phyloP scores from a whole-genome alignment of 1,284 basidiomycete genomes.

The Cutaneotrichosporon sp. region DNA sequence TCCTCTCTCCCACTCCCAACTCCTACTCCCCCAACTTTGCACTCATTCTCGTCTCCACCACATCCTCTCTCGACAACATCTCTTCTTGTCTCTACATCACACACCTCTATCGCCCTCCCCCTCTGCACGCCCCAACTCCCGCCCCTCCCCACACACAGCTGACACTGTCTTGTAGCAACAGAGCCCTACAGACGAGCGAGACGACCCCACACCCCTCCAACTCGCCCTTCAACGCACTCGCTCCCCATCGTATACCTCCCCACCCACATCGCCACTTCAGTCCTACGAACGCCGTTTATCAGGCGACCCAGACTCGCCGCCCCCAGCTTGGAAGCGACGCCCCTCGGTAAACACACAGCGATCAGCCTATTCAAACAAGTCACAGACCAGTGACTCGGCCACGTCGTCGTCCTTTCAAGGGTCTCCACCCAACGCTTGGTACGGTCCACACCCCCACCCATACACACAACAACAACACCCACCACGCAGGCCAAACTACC shows the following conservation, averaged over 20 bases:
- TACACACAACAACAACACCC: slow-evolving; percentile 1
- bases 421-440: slow-evolving; percentile 2
- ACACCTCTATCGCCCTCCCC: not conserved
- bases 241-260: slow-evolving; percentile 8
- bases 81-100: not conserved
- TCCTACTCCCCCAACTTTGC: too few relatives aligned
- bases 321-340: slow-evolving; percentile 43
- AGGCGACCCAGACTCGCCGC: slow-evolving; percentile 38
- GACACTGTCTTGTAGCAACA: slow-evolving; percentile 16
- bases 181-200: slow-evolving; percentile 8
- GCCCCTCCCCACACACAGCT: not conserved
- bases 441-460: not conserved
- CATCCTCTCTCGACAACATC: not conserved
- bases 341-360: slow-evolving; percentile 6
- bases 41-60: too few relatives aligned
- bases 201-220: slow-evolving; percentile 7
- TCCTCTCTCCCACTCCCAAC: too few relatives aligned
- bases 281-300: slow-evolving; percentile 33
- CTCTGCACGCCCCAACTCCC: not conserved
- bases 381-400: not conserved
- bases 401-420: not conserved
- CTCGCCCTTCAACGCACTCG: slow-evolving; percentile 14
- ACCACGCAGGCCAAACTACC: slow-evolving; percentile 9
- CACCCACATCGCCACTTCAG: slow-evolving; percentile 18
- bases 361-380: slow-evolving; percentile 1